Evolutionary conservation across 1,284 basidiomycete species (phyloP).

Genomic region (Ganoderma sinense): DNA sequence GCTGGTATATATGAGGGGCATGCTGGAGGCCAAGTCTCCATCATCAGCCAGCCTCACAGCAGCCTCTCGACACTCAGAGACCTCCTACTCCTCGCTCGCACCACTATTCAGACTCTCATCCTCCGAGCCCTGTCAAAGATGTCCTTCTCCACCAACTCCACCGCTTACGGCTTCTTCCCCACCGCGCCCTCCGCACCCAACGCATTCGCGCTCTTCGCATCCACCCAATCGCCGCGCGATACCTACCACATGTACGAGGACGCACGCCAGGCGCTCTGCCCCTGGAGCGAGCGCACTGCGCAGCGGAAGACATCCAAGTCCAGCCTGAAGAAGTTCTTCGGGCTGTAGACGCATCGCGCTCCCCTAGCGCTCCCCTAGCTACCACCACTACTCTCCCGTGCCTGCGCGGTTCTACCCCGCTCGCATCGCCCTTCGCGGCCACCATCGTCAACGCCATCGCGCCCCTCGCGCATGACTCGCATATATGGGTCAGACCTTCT

Average conservation of each 20-base stretch:
- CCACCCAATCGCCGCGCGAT: constrained; percentile 36
- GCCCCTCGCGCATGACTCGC: no score
- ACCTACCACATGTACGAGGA: not conserved
- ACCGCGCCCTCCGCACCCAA: constrained; percentile 29
- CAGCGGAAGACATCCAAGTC: constrained; percentile 29
- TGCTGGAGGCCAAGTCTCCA: not conserved
- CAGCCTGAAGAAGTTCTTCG: constrained; percentile 35
- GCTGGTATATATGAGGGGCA: not conserved
- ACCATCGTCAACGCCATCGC: not conserved
- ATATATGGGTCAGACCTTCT: not conserved
- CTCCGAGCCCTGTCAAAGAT: not conserved
- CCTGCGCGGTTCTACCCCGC: not conserved
- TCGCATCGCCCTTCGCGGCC: not conserved
- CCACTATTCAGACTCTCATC: not conserved
- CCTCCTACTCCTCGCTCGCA: not conserved
- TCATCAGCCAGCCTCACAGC: not conserved
- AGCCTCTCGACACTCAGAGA: not conserved
- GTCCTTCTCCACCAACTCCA: not conserved
- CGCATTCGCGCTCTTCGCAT: constrained; percentile 34
- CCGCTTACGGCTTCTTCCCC: constrained; percentile 8
- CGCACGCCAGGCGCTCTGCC: constrained; percentile 25
- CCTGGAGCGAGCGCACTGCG: constrained; percentile 24
- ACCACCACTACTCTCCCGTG: no score
- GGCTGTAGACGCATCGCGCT: constrained; percentile 22
- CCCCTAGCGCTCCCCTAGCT: not conserved